Conservation (phyloP, 2,329 filamentous ascomycete genomes). For the Raffaelea albimanens region DNA sequence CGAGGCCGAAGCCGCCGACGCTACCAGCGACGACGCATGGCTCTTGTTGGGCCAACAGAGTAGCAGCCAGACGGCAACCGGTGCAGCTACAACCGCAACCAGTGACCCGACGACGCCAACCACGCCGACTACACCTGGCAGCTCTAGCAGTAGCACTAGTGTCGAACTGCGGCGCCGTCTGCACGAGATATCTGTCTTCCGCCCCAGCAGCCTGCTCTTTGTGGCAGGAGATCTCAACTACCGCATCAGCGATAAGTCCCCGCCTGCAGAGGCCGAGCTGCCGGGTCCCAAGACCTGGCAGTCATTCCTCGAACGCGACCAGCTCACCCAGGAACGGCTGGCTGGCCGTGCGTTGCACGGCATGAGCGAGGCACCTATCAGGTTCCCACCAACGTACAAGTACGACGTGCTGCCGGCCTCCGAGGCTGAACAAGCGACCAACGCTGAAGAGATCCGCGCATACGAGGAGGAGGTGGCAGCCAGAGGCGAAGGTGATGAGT, state of each 20-base stretch:
- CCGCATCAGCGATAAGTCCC: conserved; percentile 62
- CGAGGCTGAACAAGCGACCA: conserved; percentile 18
- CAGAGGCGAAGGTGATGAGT: neutral
- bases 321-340: conserved; percentile 62
- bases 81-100: too few relatives aligned
- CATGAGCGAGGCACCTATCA: conserved; percentile 62
- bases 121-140: conserved; percentile 9
- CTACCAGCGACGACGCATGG: conserved; percentile 24
- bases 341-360: conserved; percentile 68
- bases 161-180: conserved; percentile 21
- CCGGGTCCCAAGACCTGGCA: conserved; percentile 54
- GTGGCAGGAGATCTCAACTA: conserved; percentile 93
- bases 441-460: conserved; percentile 16
- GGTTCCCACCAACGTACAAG: conserved; percentile 92
- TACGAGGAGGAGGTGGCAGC: neutral
- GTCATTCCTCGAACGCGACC: conserved; percentile 63
- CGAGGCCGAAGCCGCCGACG: conserved; percentile 17
- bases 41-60: conserved; percentile 9
- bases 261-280: conserved; percentile 51
- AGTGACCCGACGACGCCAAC: too few relatives aligned
- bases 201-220: conserved; percentile 67
- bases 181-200: conserved; percentile 60
- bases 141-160: neutral
- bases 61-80: too few relatives aligned
- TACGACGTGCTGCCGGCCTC: conserved; percentile 41